Conservation (phyloP, 2,329 filamentous ascomycete species). For the Tympanopsis confertula region DNA sequence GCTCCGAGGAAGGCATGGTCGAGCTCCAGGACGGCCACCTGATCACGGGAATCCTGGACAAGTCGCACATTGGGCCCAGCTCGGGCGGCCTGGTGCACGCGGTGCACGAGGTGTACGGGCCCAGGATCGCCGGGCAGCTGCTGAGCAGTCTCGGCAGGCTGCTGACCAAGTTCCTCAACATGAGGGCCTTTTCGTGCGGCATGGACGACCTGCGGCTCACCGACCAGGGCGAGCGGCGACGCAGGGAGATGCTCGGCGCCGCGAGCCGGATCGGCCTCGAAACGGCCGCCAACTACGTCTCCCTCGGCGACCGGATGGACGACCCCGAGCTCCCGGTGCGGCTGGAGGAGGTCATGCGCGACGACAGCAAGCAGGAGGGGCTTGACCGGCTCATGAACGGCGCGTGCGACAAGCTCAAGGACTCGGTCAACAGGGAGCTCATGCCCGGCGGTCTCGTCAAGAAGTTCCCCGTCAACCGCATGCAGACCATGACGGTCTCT, state of each 20-base stretch:
- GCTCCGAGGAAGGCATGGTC: slow-evolving; percentile 67
- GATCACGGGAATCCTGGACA: slow-evolving; percentile 84
- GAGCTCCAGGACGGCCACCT: slow-evolving; percentile 80
- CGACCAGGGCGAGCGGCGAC: slow-evolving; percentile 59
- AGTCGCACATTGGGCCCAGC: slow-evolving; percentile 82
- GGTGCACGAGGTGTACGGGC: slow-evolving; percentile 85
- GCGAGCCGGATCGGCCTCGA: slow-evolving; percentile 63
- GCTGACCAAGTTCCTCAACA: slow-evolving; percentile 78
- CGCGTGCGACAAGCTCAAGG: slow-evolving; percentile 58
- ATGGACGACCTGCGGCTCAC: slow-evolving; percentile 92
- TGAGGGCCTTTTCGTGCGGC: slow-evolving; percentile 91
- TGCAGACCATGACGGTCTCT: slow-evolving; percentile 97
- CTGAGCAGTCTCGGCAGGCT: slow-evolving; percentile 83
- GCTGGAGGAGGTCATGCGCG: slow-evolving; percentile 79
- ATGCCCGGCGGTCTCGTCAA: slow-evolving; percentile 77
- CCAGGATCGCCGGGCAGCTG: slow-evolving; percentile 72
- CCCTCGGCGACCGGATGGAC: slow-evolving; percentile 49
- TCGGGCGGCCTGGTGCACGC: slow-evolving; percentile 82
- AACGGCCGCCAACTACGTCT: slow-evolving; percentile 80
- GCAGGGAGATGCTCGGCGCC: slow-evolving; percentile 56
- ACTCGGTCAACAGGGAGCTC: slow-evolving; percentile 65
- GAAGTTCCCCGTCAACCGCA: slow-evolving; percentile 90
- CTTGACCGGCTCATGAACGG: slow-evolving; percentile 81
- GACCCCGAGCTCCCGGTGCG: slow-evolving; percentile 65
- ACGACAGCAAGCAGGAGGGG: slow-evolving; percentile 80